A percentile compares a stretch with the other conserved stretches of the same genome.
These are phyloP conservation scores for Phytophthora fragariaefolia DNA, from an alignment of 352 stramenopile genomes.

Conservation along the genomic window DNA sequence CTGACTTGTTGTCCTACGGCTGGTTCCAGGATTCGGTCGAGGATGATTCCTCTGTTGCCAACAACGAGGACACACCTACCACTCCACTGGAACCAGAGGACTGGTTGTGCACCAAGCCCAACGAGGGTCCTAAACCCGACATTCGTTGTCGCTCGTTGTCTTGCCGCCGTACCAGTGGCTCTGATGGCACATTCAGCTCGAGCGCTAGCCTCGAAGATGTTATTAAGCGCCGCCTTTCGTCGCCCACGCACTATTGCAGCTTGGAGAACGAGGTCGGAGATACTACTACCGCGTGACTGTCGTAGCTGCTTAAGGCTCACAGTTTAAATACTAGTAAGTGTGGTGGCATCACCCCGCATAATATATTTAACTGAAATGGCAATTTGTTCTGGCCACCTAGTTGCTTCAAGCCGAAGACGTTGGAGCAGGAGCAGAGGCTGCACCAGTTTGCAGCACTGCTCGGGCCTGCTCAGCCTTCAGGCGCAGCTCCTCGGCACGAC, in stretches of 20 bases:
- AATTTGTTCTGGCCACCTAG: slow-evolving; percentile 4
- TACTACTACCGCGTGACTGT: slow-evolving; percentile 1
- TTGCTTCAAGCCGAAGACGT: slow-evolving; percentile 28
- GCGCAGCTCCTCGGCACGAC: slow-evolving; percentile 62
- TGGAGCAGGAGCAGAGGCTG: slow-evolving; percentile 16
- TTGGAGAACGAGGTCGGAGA: slow-evolving; percentile 22
- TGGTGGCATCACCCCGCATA: slow-evolving; percentile 17
- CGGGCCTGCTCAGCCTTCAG: slow-evolving; percentile 59
- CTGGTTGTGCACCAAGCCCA: slow-evolving; percentile 30
- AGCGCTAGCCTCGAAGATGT: slow-evolving; percentile 66
- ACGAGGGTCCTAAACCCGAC: slow-evolving; percentile 17
- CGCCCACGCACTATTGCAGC: slow-evolving; percentile 25
- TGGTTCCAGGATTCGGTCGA: slow-evolving; percentile 52
- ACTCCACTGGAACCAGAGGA: slow-evolving; percentile 16
- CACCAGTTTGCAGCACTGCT: slow-evolving; percentile 30
- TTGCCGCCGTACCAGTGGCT: slow-evolving; percentile 45
- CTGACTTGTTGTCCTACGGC: slow-evolving; percentile 64
- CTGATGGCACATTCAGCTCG: slow-evolving; percentile 63
- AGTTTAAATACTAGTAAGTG: too few relatives aligned
- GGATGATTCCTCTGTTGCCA: slow-evolving; percentile 7
- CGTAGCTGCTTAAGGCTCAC: slow-evolving; percentile 5
- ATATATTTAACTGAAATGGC: slow-evolving; percentile 31
- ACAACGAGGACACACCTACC: slow-evolving; percentile 17
- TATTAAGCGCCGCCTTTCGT: slow-evolving; percentile 31
- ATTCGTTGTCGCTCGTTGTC: slow-evolving; percentile 52